phyloP scores from a whole-genome alignment of 805 yeast genomes.

The Metschnikowia lunata region DNA sequence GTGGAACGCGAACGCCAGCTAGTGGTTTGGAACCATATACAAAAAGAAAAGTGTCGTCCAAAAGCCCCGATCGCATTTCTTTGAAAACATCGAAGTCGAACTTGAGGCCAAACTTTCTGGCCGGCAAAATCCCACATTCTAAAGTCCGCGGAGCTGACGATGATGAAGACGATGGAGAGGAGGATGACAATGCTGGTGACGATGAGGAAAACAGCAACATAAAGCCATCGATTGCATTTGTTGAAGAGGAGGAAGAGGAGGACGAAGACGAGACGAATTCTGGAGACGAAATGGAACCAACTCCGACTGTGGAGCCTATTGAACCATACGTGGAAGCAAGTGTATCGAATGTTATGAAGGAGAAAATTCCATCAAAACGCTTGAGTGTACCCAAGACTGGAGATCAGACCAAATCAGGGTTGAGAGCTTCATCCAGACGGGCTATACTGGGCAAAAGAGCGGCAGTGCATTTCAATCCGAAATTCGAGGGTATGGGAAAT shows the following conservation, averaged over 20 bases:
- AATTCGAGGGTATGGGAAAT: conserved; percentile 1
- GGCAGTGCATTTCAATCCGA: conserved; percentile 7
- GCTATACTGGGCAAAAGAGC: conserved; percentile 4
- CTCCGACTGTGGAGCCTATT: not conserved
- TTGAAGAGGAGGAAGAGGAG: conserved; percentile 40
- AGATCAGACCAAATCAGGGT: conserved; percentile 6
- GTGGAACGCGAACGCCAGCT: not conserved
- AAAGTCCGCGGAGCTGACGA: conserved; percentile 63
- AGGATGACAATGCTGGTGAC: conserved; percentile 4
- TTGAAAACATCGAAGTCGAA: conserved; percentile 32
- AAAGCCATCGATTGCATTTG: conserved; percentile 59
- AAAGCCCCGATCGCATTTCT: conserved; percentile 26
- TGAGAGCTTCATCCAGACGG: conserved; percentile 1
- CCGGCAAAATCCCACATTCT: conserved; percentile 68
- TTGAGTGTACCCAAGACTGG: not conserved
- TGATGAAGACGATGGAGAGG: conserved; percentile 34
- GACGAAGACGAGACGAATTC: conserved; percentile 16
- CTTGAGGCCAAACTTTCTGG: conserved; percentile 60
- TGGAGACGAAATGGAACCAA: not conserved
- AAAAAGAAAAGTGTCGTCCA: not conserved
- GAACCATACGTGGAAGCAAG: not conserved
- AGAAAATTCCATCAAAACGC: not conserved
- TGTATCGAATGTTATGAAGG: too few relatives aligned
- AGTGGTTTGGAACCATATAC: conserved; percentile 3
- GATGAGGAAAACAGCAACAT: not conserved